Base-by-base conservation (phyloP, 2,329 filamentous ascomycete genomes). In the Beauveria sp. region DNA sequence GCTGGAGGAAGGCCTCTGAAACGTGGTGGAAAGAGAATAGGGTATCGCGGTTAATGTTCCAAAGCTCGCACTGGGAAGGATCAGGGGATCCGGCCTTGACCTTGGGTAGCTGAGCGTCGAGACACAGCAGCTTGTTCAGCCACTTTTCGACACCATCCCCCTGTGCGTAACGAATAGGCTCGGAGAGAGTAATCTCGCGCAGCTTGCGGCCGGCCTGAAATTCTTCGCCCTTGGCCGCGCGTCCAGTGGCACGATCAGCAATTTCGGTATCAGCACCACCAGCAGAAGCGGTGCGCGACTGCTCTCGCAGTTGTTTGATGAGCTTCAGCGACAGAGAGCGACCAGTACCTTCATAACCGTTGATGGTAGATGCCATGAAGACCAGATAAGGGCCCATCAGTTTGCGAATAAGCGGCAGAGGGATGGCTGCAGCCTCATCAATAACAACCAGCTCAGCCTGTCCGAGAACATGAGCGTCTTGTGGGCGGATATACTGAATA, bases 341-440 rank as follows among this genome's bases (percentile, higher is more conserved):
- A 46, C 95, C 95, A 7, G 95, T 99, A 62, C 95, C 95, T 78
- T 99, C 95, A 73, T 99, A 99, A 63, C 95, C 95, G 72, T 98
- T 98, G 77, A 99, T 97, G 1, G 95, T 99, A 0, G 95, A 99
- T 1, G 96, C 92, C 95, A 99, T 98, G 76, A 99, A 99, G 9
- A 98, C 92, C 43, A 99, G 80, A 74, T 99, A 99, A 16, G 93
- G 93, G 0, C 95, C 95, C 85, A 99, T 93, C 46, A 99, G 81
- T 76, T 97, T 97, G 68, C 89, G 84, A 8, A 99, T 95, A 3
- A 98, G 79, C 0, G 95, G 95, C 12, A 99, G 77, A 14, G 96
- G 95, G 65, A 99, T 99, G 1, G 96, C 96, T 14, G 95, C 95
- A 18, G 95, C 95, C 76, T 99, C 95, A 75, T 99, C 95, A 65